Percentiles rank a stretch among this genome's conserved stretches.
Evolutionary conservation across 495 filamentous ascomycete genomes (phyloP).

Genomic region (Trichoderma virens): DNA sequence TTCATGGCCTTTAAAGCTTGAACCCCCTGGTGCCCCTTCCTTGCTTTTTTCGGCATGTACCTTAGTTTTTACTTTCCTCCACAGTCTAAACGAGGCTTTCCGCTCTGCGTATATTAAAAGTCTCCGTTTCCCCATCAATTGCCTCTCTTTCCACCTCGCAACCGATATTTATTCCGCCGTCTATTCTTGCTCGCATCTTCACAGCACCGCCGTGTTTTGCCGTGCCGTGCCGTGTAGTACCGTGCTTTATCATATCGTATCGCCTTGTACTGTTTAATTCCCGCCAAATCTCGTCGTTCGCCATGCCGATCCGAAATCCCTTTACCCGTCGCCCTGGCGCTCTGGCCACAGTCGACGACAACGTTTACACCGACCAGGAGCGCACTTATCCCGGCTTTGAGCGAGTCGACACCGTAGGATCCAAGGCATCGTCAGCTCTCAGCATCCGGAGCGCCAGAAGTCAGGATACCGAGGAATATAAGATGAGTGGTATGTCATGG

Average conservation of each 20-base stretch:
- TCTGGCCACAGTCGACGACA: constrained; percentile 32
- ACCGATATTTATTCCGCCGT: neutral
- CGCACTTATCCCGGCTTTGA: constrained; percentile 40
- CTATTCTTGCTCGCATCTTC: too few species aligned
- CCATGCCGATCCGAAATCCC: constrained; percentile 73
- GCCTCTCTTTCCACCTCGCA: neutral
- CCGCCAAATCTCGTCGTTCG: constrained; percentile 10
- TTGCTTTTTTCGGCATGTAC: neutral
- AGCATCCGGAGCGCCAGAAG: constrained; percentile 51
- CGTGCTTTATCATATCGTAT: neutral
- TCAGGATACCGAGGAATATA: constrained; percentile 63
- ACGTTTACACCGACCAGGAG: constrained; percentile 14
- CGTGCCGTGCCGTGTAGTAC: neutral
- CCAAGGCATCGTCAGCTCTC: constrained; percentile 50
- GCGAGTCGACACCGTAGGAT: constrained; percentile 46
- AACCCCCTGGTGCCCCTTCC: constrained; percentile 1
- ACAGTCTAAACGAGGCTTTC: neutral
- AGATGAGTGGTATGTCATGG: constrained; percentile 67
- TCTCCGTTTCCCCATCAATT: neutral
- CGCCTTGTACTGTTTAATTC: neutral
- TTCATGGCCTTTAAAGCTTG: neutral
- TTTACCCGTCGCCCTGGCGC: constrained; percentile 53
- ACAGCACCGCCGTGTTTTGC: neutral
- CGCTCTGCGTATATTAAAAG: neutral
- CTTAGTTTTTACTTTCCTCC: neutral